Evolutionary conservation across 2,329 filamentous ascomycete species (phyloP).

Genomic region (Fusarium sacchari): DNA sequence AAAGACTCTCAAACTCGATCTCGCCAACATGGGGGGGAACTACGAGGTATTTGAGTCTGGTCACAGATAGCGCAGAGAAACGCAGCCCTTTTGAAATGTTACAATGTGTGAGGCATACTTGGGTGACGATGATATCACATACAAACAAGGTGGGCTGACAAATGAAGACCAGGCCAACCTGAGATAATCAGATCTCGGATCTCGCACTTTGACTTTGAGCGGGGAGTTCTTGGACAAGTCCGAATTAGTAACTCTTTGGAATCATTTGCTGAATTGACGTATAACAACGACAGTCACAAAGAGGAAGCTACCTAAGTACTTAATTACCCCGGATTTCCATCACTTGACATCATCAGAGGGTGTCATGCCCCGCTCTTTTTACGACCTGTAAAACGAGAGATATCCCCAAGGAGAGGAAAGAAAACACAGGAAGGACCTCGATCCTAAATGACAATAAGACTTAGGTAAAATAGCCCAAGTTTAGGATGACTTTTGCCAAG

Average conservation of each 20-base stretch:
- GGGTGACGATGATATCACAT: constrained; percentile 16
- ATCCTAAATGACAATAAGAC: too few relatives aligned
- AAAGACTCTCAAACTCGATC: constrained; percentile 19
- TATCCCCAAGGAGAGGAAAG: too few relatives aligned
- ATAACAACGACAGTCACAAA: not conserved
- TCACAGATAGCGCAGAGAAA: not conserved
- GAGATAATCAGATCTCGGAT: not conserved
- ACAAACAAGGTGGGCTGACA: constrained; percentile 21
- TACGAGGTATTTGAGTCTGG: not conserved
- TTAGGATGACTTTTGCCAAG: too few relatives aligned
- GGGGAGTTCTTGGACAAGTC: not conserved
- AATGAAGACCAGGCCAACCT: not conserved
- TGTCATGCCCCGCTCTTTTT: constrained; percentile 11
- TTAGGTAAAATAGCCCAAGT: too few relatives aligned
- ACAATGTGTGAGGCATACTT: not conserved
- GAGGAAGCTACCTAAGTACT: too few relatives aligned
- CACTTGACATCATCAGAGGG: constrained; percentile 31
- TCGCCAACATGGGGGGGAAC: constrained; percentile 24
- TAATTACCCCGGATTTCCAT: constrained; percentile 34
- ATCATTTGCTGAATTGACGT: constrained; percentile 14
- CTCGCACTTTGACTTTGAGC: not conserved
- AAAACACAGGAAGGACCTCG: too few relatives aligned
- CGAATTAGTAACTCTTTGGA: not conserved
- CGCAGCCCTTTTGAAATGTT: not conserved
- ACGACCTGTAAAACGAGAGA: constrained; percentile 1